Percentiles rank a stretch among this genome's conserved stretches.
Conservation (phyloP, 139 green algal genomes). For the Chlorella sp. region DNA sequence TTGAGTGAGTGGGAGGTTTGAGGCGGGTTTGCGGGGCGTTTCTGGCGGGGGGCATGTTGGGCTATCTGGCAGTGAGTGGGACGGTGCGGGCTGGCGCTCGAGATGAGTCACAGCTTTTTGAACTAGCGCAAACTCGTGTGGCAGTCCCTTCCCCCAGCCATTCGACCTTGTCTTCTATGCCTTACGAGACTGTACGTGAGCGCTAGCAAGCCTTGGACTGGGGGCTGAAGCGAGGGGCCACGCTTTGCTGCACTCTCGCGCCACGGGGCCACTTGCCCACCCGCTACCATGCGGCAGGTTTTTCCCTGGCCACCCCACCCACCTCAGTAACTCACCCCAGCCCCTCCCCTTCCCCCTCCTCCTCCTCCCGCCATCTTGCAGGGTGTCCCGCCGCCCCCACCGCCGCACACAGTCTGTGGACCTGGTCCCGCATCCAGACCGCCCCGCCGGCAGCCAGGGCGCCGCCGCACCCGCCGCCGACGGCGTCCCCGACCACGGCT, state of each 20-base stretch:
- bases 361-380: not conserved
- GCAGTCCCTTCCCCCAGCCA: no score
- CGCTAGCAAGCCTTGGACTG: not conserved
- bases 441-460: not conserved
- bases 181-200: no score
- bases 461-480: not conserved
- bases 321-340: not conserved
- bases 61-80: no score
- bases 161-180: no score
- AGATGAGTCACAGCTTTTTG: not conserved
- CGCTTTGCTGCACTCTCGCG: not conserved
- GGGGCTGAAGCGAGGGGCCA: not conserved
- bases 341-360: not conserved
- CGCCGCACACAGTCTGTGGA: slow-evolving; percentile 25
- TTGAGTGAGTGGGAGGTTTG: not conserved
- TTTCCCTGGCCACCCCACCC: not conserved
- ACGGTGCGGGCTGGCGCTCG: not conserved
- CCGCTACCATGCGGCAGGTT: not conserved
- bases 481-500: not conserved
- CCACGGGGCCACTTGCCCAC: not conserved
- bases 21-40: no score
- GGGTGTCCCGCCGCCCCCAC: not conserved
- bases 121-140: no score
- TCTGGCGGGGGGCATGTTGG: not conserved
- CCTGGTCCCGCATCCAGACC: not conserved